Conservation (phyloP, 2,329 filamentous ascomycete species). For the Immersiporthe knoxdaviesiana region DNA sequence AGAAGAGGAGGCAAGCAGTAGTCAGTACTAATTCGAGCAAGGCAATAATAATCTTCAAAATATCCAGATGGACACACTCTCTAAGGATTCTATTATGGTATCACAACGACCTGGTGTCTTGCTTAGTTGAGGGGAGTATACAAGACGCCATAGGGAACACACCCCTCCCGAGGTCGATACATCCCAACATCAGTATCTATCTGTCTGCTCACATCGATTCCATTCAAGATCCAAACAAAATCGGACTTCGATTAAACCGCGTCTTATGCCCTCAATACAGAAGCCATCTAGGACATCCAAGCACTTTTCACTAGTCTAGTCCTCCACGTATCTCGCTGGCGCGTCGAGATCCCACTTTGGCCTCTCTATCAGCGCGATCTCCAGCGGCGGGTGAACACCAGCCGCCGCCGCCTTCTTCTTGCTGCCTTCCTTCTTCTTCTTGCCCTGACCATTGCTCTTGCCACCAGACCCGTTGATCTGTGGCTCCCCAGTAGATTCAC, state of each 20-base stretch:
- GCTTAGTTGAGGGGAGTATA: not conserved
- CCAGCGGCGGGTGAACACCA: slow-evolving; percentile 48
- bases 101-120: not conserved
- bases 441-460: slow-evolving; percentile 3
- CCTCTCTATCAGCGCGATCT: slow-evolving; percentile 87
- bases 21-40: too few species aligned
- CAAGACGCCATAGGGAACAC: not conserved
- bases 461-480: slow-evolving; percentile 29
- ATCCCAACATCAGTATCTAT: not conserved
- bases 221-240: not conserved
- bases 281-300: not conserved
- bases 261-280: not conserved
- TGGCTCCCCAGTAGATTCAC: slow-evolving; percentile 35
- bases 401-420: slow-evolving; percentile 21
- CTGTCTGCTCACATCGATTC: not conserved
- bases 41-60: too few species aligned
- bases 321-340: slow-evolving; percentile 68
- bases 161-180: not conserved
- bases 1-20: not conserved
- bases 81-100: not conserved
- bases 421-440: slow-evolving; percentile 20
- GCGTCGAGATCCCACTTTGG: slow-evolving; percentile 82
- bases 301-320: not conserved
- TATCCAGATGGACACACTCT: not conserved
- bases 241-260: slow-evolving; percentile 10